Percentiles rank a stretch among this genome's conserved stretches.
Conservation (phyloP, 371 early-diverging fungal species). For the Actinomortierella wolfii region DNA sequence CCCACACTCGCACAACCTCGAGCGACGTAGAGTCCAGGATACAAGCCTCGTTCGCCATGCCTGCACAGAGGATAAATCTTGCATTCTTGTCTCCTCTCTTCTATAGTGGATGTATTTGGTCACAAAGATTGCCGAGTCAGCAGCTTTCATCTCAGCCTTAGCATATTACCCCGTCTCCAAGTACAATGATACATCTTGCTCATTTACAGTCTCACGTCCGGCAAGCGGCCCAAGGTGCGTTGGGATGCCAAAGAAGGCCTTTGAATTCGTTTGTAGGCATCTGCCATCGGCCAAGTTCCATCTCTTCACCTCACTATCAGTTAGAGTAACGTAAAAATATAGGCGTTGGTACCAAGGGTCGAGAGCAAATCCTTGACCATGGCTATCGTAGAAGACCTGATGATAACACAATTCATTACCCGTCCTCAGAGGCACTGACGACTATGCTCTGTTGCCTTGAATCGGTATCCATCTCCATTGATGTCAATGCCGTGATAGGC, state of each 20-base stretch:
- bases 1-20: constrained; percentile 69
- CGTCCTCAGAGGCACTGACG: constrained; percentile 69
- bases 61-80: constrained; percentile 30
- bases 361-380: background rate
- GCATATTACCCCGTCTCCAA: background rate
- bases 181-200: constrained; percentile 9
- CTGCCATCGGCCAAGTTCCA: constrained; percentile 78
- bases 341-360: no score
- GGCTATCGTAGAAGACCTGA: no score
- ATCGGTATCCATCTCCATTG: constrained; percentile 52
- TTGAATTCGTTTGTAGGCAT: constrained; percentile 64
- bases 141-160: no score
- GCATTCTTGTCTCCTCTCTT: background rate
- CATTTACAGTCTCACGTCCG: constrained; percentile 20
- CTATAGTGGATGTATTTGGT: constrained; percentile 1
- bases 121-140: constrained; percentile 6
- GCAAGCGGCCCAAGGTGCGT: constrained; percentile 52
- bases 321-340: background rate
- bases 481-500: constrained; percentile 57
- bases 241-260: constrained; percentile 64
- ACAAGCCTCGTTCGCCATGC: constrained; percentile 36
- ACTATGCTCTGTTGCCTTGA: constrained; percentile 59
- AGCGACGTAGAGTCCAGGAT: constrained; percentile 39
- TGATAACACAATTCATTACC: constrained; percentile 46
- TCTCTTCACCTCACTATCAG: constrained; percentile 64